Conservation (phyloP, 192 early-diverging fungal species). For the Entomortierella parvispora region DNA sequence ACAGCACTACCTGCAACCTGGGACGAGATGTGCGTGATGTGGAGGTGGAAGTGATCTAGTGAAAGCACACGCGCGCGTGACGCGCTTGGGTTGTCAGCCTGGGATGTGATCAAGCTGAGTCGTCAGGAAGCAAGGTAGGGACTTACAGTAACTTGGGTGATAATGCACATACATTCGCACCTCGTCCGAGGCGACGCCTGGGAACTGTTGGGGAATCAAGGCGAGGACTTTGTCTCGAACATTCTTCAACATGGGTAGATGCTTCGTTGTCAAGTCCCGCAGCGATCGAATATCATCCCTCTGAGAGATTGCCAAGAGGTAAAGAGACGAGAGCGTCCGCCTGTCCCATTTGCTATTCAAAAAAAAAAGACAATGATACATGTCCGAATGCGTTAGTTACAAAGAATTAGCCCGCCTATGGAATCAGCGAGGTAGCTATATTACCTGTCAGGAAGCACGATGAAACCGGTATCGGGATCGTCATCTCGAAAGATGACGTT, state of each 20-base stretch:
- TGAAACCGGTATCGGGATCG: slow-evolving; percentile 71
- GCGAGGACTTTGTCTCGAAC: slow-evolving; percentile 61
- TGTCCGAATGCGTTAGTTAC: too few species aligned
- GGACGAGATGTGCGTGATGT: slow-evolving; percentile 74
- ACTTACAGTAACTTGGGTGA: slow-evolving; percentile 81
- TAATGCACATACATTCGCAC: slow-evolving; percentile 82
- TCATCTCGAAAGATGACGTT: slow-evolving; percentile 70
- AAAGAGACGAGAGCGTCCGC: slow-evolving; percentile 66
- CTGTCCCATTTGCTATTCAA: slow-evolving; percentile 77
- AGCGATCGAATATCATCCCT: slow-evolving; percentile 67
- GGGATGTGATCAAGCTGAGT: too few species aligned
- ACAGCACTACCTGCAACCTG: slow-evolving; percentile 65
- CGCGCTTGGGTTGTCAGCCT: not conserved
- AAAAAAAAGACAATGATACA: not conserved
- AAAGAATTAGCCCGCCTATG: not conserved
- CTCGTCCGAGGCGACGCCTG: slow-evolving; percentile 63
- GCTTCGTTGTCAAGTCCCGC: slow-evolving; percentile 65
- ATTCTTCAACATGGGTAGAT: slow-evolving; percentile 72
- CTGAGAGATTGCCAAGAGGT: slow-evolving; percentile 71
- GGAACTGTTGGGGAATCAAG: slow-evolving; percentile 56
- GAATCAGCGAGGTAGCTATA: too few species aligned
- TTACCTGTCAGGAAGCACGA: slow-evolving; percentile 81
- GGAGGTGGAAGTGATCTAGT: slow-evolving; percentile 80
- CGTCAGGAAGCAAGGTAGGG: too few species aligned
- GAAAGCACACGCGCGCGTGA: not conserved